A percentile compares a stretch with the other conserved stretches of the same genome.
phyloP scores from a whole-genome alignment of 2,329 filamentous ascomycete genomes.

The Aspergillus sp. region DNA sequence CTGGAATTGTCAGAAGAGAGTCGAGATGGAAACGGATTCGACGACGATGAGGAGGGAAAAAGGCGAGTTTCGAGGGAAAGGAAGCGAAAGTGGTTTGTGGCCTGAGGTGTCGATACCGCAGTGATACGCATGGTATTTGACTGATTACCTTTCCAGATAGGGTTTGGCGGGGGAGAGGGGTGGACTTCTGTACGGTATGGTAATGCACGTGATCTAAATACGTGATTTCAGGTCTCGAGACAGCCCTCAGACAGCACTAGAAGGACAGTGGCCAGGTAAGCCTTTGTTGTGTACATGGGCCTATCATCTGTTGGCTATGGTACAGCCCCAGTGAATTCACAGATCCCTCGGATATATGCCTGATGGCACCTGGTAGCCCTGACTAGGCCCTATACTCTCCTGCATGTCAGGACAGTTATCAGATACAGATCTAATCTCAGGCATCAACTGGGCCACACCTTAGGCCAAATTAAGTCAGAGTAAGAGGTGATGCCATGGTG shows the following conservation, averaged over 20 bases:
- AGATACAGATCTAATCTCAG: neutral
- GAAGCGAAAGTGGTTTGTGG: neutral
- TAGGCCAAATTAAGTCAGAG: neutral
- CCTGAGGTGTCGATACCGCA: neutral
- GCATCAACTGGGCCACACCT: neutral
- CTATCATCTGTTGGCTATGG: neutral
- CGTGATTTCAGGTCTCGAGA: neutral
- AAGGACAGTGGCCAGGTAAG: neutral
- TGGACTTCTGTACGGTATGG: conserved; percentile 9
- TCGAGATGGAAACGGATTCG: too few species aligned
- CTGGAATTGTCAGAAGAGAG: too few species aligned
- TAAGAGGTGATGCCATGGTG: neutral
- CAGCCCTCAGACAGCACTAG: too few species aligned
- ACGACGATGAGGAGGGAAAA: neutral
- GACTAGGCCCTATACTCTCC: neutral
- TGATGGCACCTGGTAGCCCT: neutral
- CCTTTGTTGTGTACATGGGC: neutral
- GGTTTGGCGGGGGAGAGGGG: conserved; percentile 14
- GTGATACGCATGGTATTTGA: neutral
- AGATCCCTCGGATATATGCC: too few species aligned
- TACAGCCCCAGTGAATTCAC: too few species aligned
- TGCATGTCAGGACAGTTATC: neutral
- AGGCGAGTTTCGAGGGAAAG: neutral
- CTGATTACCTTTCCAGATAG: conserved; percentile 8
- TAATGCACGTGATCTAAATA: neutral